phyloP scores from a whole-genome alignment of 2,329 filamentous ascomycete genomes.

The Didymella exigua region DNA sequence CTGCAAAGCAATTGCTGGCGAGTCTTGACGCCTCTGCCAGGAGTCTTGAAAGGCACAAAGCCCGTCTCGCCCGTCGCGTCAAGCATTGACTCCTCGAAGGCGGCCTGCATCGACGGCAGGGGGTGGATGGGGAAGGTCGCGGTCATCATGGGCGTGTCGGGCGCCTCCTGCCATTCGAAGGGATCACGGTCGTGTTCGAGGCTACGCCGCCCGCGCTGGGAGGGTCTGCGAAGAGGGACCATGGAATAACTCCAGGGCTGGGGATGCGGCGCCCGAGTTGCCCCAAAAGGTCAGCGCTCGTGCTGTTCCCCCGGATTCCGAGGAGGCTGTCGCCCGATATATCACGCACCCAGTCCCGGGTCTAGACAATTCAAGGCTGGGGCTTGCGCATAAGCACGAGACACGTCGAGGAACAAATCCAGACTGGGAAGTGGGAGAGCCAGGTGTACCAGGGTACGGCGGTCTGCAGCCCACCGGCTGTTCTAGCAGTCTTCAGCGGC shows the following conservation, averaged over 20 bases:
- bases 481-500: constrained; percentile 25
- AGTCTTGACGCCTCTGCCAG: constrained; percentile 46
- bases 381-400: constrained; percentile 38
- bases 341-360: constrained; percentile 30
- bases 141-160: constrained; percentile 43
- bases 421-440: neutral
- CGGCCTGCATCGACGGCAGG: constrained; percentile 75
- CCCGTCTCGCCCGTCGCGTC: constrained; percentile 63
- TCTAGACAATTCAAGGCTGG: constrained; percentile 24
- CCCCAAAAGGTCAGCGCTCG: constrained; percentile 8
- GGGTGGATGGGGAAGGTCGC: constrained; percentile 66
- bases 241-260: constrained; percentile 16
- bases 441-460: constrained; percentile 3
- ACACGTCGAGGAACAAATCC: neutral
- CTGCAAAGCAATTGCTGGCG: constrained; percentile 57
- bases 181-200: constrained; percentile 28
- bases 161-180: constrained; percentile 43
- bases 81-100: constrained; percentile 80
- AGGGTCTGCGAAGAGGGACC: constrained; percentile 32
- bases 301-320: constrained; percentile 20
- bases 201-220: constrained; percentile 29
- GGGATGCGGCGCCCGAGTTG: constrained; percentile 13
- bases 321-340: constrained; percentile 28
- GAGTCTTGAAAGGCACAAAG: constrained; percentile 48
- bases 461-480: constrained; percentile 16